phyloP scores from a whole-genome alignment of 2,329 filamentous ascomycete species.

The Aspergillus versicolor region DNA sequence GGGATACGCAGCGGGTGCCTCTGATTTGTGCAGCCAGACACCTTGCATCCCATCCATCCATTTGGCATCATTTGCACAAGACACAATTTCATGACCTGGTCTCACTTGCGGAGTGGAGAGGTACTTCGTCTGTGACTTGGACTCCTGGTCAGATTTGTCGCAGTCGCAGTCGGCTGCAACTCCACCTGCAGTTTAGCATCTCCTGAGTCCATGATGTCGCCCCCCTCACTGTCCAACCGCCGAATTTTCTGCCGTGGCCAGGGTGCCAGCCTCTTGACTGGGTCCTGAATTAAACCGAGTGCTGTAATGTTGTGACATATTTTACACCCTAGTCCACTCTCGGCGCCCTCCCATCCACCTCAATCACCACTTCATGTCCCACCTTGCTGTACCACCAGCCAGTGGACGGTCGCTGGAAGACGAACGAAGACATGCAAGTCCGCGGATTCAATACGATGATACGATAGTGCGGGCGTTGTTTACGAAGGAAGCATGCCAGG shows the following conservation, averaged over 20 bases:
- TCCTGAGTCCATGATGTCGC: not conserved
- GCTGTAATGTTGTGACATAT: not conserved
- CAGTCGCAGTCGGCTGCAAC: not conserved
- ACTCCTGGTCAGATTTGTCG: not conserved
- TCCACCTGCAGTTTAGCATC: conserved; percentile 2
- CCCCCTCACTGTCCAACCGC: conserved; percentile 13
- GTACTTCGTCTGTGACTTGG: conserved; percentile 8
- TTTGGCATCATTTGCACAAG: not conserved
- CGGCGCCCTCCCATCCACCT: not conserved
- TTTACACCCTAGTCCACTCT: not conserved
- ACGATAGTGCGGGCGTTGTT: not conserved
- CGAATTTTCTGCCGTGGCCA: conserved; percentile 8
- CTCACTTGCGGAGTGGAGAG: conserved; percentile 5
- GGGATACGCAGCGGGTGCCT: not conserved
- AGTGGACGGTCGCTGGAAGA: not conserved
- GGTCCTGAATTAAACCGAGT: not conserved
- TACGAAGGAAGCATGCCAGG: conserved; percentile 5
- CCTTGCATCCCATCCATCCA: conserved; percentile 2
- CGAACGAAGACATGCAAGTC: not conserved
- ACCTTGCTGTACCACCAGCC: not conserved
- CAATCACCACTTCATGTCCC: not conserved
- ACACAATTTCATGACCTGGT: conserved; percentile 6
- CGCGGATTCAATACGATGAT: not conserved
- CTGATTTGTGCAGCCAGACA: conserved; percentile 2
- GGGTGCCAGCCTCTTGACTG: not conserved